Conservation (phyloP, 148 eudicot species). For the Chenopodium suecicum region DNA sequence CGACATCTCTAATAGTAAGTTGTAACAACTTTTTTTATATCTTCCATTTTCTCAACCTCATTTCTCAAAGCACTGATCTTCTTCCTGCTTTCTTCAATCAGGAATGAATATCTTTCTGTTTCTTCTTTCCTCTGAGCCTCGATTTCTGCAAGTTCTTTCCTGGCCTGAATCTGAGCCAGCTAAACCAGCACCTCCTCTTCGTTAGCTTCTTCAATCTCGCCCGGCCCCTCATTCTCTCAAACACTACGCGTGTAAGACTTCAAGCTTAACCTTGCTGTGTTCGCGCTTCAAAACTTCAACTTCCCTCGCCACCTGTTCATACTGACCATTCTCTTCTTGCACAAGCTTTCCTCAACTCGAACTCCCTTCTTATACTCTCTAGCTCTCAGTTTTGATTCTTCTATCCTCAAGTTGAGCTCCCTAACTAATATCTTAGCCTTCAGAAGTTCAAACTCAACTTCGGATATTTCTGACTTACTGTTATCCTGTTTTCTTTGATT, state of each 20-base stretch:
- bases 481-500: slow-evolving; percentile 37
- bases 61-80: slow-evolving; percentile 40
- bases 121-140: slow-evolving; percentile 59
- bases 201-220: slow-evolving; percentile 66
- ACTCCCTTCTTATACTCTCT: slow-evolving; percentile 14
- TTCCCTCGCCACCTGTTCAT: slow-evolving; percentile 45
- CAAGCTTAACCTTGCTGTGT: slow-evolving; percentile 62
- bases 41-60: slow-evolving; percentile 43
- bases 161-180: slow-evolving; percentile 78
- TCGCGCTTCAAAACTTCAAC: slow-evolving; percentile 61
- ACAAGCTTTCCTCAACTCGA: slow-evolving; percentile 7
- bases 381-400: slow-evolving; percentile 46
- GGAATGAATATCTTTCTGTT: slow-evolving; percentile 29
- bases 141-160: slow-evolving; percentile 60
- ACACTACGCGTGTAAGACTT: slow-evolving; percentile 27
- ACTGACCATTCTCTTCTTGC: slow-evolving; percentile 27
- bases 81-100: slow-evolving; percentile 44
- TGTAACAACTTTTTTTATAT: slow-evolving; percentile 27
- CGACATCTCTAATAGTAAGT: slow-evolving; percentile 43
- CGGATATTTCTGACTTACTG: slow-evolving; percentile 36
- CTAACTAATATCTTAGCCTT: slow-evolving; percentile 52
- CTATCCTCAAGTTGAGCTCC: slow-evolving; percentile 47
- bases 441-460: slow-evolving; percentile 57
- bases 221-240: slow-evolving; percentile 35
- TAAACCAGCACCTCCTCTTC: slow-evolving; percentile 86